These are phyloP conservation scores for Vaccinium corymbosum DNA, from an alignment of 148 eudicot genomes.

Conservation along the genomic window DNA sequence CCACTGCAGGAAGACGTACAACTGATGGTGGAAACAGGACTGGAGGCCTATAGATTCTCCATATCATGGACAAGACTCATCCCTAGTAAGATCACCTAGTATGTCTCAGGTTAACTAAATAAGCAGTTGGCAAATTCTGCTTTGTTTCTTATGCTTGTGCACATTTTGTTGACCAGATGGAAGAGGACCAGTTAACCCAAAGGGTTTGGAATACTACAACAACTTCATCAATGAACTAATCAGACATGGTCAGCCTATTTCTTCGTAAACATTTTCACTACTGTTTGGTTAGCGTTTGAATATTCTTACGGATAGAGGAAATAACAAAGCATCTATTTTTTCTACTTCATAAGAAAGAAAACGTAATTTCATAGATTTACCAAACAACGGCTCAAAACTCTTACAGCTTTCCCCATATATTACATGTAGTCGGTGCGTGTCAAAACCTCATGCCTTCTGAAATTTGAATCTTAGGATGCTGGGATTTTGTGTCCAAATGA, in stretches of 20 bases:
- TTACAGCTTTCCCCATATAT: neutral
- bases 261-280: constrained; percentile 3
- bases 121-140: neutral
- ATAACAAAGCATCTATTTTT: neutral
- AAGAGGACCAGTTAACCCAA: constrained; percentile 48
- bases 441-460: neutral
- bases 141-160: neutral
- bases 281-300: constrained; percentile 13
- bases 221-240: constrained; percentile 54
- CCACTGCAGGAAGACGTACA: constrained; percentile 53
- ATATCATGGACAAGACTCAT: constrained; percentile 68
- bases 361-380: neutral
- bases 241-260: constrained; percentile 31
- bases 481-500: neutral
- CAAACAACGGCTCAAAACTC: neutral
- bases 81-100: constrained; percentile 37
- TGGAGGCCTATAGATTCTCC: constrained; percentile 63
- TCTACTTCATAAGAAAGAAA: neutral
- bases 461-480: neutral
- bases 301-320: neutral
- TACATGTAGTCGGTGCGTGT: neutral
- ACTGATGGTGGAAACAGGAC: constrained; percentile 55
- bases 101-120: neutral
- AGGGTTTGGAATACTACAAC: constrained; percentile 53
- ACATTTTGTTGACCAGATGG: constrained; percentile 37